phyloP scores from a whole-genome alignment of 140 eudicot genomes.

The Oenanthe javanica region DNA sequence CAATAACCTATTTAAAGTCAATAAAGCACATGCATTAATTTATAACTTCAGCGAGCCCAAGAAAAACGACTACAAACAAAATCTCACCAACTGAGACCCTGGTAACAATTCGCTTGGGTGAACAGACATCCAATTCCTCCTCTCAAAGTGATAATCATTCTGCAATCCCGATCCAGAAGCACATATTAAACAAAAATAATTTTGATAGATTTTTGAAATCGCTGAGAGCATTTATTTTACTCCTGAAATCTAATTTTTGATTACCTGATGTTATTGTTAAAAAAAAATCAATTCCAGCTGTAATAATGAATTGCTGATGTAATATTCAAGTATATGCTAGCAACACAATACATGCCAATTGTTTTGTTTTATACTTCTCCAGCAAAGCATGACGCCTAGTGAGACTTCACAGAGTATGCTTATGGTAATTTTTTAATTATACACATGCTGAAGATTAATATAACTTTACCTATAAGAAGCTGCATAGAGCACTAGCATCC shows the following conservation, averaged over 20 bases:
- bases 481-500: background rate
- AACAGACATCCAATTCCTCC: conserved; percentile 81
- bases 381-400: too few species aligned
- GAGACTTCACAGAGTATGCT: too few species aligned
- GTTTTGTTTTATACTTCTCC: too few species aligned
- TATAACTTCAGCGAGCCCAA: background rate
- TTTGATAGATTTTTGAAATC: background rate
- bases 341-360: too few species aligned
- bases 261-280: background rate
- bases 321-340: background rate
- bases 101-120: conserved; percentile 47
- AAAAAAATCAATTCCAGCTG: background rate
- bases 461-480: background rate
- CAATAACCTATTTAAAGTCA: conserved; percentile 55
- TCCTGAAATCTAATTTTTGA: background rate
- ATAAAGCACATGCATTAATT: background rate
- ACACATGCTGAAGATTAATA: too few species aligned
- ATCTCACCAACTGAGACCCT: conserved; percentile 62
- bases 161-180: conserved; percentile 21
- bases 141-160: conserved; percentile 81
- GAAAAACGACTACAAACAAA: background rate
- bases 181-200: background rate
- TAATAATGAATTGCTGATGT: background rate
- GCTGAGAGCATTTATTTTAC: background rate
- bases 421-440: too few species aligned